phyloP scores from a whole-genome alignment of 139 green algal species.

The Chara braunii region DNA sequence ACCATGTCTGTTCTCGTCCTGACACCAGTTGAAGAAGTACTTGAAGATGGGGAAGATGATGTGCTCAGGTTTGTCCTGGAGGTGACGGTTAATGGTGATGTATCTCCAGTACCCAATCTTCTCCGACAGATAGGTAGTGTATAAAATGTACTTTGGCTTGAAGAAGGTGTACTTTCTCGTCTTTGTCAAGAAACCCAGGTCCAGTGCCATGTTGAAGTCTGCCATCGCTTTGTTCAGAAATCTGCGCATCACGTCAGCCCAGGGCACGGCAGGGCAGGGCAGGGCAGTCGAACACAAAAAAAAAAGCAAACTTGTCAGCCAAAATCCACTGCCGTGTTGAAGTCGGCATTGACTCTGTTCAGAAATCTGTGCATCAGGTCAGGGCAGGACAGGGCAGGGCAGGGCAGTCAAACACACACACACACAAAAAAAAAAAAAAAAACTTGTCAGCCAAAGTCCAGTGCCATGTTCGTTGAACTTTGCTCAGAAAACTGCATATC shows the following conservation, averaged over 20 bases:
- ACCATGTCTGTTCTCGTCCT: conserved; percentile 68
- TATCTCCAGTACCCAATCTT: conserved; percentile 99
- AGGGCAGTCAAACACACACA: too few species aligned
- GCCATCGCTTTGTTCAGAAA: conserved; percentile 97
- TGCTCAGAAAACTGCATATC: too few species aligned
- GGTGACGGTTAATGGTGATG: conserved; percentile 87
- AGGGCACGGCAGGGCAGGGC: too few species aligned
- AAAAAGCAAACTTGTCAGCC: too few species aligned
- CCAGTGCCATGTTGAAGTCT: conserved; percentile 91
- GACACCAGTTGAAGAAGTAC: conserved; percentile 99
- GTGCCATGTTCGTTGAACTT: too few species aligned
- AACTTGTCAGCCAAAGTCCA: too few species aligned
- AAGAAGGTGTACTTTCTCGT: conserved; percentile 91
- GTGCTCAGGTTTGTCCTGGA: conserved; percentile 90
- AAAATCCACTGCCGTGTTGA: too few species aligned
- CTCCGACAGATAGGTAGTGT: conserved; percentile 91
- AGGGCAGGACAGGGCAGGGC: too few species aligned
- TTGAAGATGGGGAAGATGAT: conserved; percentile 95
- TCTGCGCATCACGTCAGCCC: conserved; percentile 4
- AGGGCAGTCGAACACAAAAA: too few species aligned
- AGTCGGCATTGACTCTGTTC: too few species aligned
- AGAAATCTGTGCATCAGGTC: too few species aligned
- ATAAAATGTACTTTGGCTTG: conserved; percentile 99
- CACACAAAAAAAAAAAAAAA: too few species aligned
- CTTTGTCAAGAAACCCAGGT: conserved; percentile 99